Evolutionary conservation across 805 yeast species (phyloP), one percentile per base, ranked within the genome.

Genomic region (Ogataea angusta): DNA sequence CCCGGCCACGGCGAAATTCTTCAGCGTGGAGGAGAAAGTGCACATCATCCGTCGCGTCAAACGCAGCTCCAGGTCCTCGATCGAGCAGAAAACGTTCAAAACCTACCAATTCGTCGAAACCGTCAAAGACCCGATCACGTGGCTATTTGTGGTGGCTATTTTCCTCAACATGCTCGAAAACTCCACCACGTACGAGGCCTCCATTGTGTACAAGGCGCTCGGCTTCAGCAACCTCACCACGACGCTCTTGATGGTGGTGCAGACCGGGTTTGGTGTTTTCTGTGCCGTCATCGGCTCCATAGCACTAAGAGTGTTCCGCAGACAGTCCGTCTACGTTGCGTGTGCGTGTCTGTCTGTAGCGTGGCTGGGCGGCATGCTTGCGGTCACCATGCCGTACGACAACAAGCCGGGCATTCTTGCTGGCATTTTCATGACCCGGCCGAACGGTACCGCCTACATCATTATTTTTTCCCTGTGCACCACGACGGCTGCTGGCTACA

Each of bases 1-100:
- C 52, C 85, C 85, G 12, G 59, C 79, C 0, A 68, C 64, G 44
- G 76, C 79, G 6, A 64, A 56, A 43, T 72, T 74, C 46, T 63
- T 80, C 39, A 46, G 69, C 5, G 53, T 52, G 5, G 54, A 56
- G 22, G 74, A 68, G 38, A 66, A 52, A 32, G 38, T 46, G 7
- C 60, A 64, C 15, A 64, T 64, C 8, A 68, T 66, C 17, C 59
- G 62, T 30, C 33, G 63, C 30, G 45, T 49, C 32, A 36, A 45
- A 30, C 31, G 27, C 3, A 42, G 49, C 27, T 71, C 64, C 12
- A 33, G 47, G 15, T 47, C 50, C 26, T 59, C 60, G 30, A 52
- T 54, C 22, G 59, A 53, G 37, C 60, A 51, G 30, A 53, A 43
- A 18, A 48, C 47, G 14, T 49, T 62, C 59, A 61, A 61, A 25